Evolutionary conservation across 2,329 filamentous ascomycete species (phyloP).

Genomic region (Catunica adiposa): DNA sequence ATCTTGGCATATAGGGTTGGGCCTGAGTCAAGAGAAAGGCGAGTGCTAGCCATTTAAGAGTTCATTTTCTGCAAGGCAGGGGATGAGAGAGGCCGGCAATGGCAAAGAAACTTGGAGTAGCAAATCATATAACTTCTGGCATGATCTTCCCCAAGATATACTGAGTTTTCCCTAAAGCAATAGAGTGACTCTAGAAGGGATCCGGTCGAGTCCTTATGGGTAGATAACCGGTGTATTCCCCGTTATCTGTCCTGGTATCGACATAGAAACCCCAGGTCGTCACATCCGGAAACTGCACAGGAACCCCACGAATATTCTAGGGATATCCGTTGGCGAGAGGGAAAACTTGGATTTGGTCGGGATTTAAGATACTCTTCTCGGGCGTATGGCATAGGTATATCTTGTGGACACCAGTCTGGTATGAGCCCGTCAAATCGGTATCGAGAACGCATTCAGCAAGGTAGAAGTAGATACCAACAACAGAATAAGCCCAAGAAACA

Average conservation of each 20-base stretch:
- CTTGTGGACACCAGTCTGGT: conserved; percentile 6
- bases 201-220: conserved; percentile 1
- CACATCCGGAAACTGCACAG: conserved; percentile 5
- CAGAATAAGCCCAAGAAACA: too few relatives aligned
- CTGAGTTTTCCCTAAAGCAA: not conserved
- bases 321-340: not conserved
- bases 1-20: too few relatives aligned
- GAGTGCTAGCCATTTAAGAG: too few relatives aligned
- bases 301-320: conserved; percentile 5
- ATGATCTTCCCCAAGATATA: not conserved
- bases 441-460: not conserved
- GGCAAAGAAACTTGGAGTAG: conserved; percentile 7
- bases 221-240: conserved; percentile 8
- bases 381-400: conserved; percentile 1
- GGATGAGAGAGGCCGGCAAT: too few relatives aligned
- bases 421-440: not conserved
- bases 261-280: conserved; percentile 9
- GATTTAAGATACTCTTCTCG: not conserved
- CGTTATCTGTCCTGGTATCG: conserved; percentile 4
- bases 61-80: too few relatives aligned
- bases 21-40: too few relatives aligned
- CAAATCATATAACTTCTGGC: not conserved
- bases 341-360: not conserved
- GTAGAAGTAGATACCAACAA: not conserved
- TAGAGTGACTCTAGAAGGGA: conserved; percentile 6